Percentiles rank a stretch among this genome's conserved stretches.
phyloP scores from a whole-genome alignment of 768 basidiomycete genomes.

The Lentinula aciculospora region DNA sequence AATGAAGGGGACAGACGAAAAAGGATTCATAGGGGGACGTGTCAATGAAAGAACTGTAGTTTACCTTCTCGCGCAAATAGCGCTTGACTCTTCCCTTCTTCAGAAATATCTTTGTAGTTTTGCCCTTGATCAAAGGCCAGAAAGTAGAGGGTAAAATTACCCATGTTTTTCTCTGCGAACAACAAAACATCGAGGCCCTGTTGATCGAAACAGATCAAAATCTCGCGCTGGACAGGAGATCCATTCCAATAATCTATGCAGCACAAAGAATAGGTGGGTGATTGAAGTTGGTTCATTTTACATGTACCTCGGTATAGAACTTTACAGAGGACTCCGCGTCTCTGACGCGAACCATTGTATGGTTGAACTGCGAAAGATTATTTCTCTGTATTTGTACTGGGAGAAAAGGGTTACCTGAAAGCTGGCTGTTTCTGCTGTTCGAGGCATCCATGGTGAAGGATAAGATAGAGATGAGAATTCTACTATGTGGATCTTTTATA shows the following conservation, averaged over 20 bases:
- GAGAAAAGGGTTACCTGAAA: constrained; percentile 56
- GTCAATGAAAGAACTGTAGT: not conserved
- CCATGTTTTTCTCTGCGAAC: constrained; percentile 43
- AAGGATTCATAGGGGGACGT: no score
- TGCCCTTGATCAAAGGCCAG: constrained; percentile 70
- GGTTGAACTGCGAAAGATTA: constrained; percentile 54
- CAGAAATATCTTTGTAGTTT: constrained; percentile 31
- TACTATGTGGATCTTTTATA: no score
- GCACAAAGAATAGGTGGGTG: no score
- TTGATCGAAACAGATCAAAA: not conserved
- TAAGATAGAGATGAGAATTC: not conserved
- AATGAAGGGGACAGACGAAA: not conserved
- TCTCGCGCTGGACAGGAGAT: constrained; percentile 49
- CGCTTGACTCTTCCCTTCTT: constrained; percentile 46
- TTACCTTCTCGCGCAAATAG: constrained; percentile 65
- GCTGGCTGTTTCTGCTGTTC: constrained; percentile 57
- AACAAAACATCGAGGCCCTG: no score
- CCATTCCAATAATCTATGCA: constrained; percentile 65
- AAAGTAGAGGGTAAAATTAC: constrained; percentile 78
- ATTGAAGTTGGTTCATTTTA: no score
- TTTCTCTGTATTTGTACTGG: not conserved
- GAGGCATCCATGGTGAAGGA: constrained; percentile 49
- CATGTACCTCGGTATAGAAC: constrained; percentile 70
- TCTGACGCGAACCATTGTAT: constrained; percentile 86
- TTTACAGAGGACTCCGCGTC: constrained; percentile 76